Evolutionary conservation across 192 early-diverging fungal species (phyloP), one percentile per base, ranked within the genome.

Genomic region (Pilobolus umbonatus): DNA sequence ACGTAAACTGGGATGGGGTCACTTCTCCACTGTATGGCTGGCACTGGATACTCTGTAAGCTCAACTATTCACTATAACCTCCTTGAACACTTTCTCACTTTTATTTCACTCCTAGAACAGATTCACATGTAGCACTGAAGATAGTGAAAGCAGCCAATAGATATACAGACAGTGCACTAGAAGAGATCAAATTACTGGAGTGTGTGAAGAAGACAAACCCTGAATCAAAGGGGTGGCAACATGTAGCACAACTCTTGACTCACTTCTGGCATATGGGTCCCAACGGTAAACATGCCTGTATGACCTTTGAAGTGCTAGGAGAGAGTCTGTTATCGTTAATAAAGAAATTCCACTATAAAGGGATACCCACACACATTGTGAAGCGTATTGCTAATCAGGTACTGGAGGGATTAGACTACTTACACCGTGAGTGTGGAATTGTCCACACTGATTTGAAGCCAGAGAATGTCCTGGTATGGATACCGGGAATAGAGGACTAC

Each of bases 1-100:
- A 34, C 81, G 89, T 58, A 98, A 98, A 66, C 80, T 98, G 26
- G 95, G 95, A 19, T 98, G 93, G 93, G 95, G 95, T 19, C 93
- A 95, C 59, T 98, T 98, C 57, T 94, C 92, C n/a, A 98, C 95
- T 0, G 95, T 98, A 15, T 98, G 95, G 95, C 81, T 98, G 46
- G 89, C 88, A 24, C 76, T 80, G 52, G 94, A 97, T 69, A 71
- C 63, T 57, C 67, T 78, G 80, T 84, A 75, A 54, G 76, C 52
- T 42, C 11, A 29, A 7, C 14, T 42, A 42, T 42, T 42, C 10
- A 12, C 15, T 14, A 12, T 14, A 38, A 12, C 36, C 15, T 30
- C 34, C 21, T 46, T 26, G 25, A 32, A 30, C 46, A 31, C 10
- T 47, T 53, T 49, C 25, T 19, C 35, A 35, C 46, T 36, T 34